Percentiles rank a stretch among this genome's conserved stretches.
Conservation (phyloP, 1,139 yeast genomes). For the Suhomyces terraborum region DNA sequence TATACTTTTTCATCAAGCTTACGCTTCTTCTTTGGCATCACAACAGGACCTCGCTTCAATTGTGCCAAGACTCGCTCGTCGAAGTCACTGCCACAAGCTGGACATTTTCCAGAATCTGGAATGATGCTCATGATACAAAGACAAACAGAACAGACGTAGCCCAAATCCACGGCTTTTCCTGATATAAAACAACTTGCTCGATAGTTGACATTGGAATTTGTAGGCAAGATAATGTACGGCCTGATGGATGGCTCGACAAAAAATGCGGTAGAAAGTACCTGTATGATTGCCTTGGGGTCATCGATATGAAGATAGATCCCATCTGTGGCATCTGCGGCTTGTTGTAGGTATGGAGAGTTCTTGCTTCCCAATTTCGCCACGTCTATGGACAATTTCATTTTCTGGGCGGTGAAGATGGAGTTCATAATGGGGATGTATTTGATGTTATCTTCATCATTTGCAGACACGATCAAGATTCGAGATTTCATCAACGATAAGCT, state of each 20-base stretch:
- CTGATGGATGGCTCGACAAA: constrained; percentile 84
- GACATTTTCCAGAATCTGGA: constrained; percentile 57
- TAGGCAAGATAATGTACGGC: constrained; percentile 74
- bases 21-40: constrained; percentile 42
- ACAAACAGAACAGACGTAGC: constrained; percentile 94
- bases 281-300: constrained; percentile 79
- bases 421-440: constrained; percentile 95
- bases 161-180: constrained; percentile 86
- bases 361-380: constrained; percentile 77
- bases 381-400: constrained; percentile 85
- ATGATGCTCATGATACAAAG: constrained; percentile 73
- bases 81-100: constrained; percentile 54
- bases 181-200: constrained; percentile 93
- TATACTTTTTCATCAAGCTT: constrained; percentile 21
- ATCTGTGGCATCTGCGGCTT: constrained; percentile 92
- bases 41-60: constrained; percentile 55
- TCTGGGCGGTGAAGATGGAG: constrained; percentile 93
- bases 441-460: constrained; percentile 74
- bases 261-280: constrained; percentile 61
- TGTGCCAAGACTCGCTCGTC: constrained; percentile 49
- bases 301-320: constrained; percentile 81
- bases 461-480: constrained; percentile 71
- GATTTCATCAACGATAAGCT: constrained; percentile 55
- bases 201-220: constrained; percentile 85
- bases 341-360: constrained; percentile 84